A percentile compares a stretch with the other conserved stretches of the same genome.
phyloP scores from a whole-genome alignment of 78 protist species.

The Bodo saltans region DNA sequence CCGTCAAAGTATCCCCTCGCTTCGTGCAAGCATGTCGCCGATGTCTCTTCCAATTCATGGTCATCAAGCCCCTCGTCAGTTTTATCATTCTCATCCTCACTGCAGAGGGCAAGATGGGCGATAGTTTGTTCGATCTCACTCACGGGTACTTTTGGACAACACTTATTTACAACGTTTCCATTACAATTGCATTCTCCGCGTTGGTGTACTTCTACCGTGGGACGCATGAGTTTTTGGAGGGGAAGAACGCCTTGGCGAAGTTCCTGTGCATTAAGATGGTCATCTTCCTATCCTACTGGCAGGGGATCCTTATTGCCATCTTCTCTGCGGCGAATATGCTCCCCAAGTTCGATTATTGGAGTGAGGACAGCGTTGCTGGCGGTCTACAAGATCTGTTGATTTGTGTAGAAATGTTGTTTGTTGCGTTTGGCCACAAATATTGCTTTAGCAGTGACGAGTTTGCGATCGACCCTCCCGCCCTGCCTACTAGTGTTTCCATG shows the following conservation, averaged over 20 bases:
- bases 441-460: too few species aligned
- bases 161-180: conserved; percentile 4
- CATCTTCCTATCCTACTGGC: conserved; percentile 60
- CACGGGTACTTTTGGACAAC: background rate
- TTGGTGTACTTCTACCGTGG: conserved; percentile 44
- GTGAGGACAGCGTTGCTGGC: background rate
- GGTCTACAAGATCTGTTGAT: conserved; percentile 46
- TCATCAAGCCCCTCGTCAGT: conserved; percentile 33
- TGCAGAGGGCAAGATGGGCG: background rate
- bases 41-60: conserved; percentile 36
- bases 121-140: background rate
- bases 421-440: conserved; percentile 15
- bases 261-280: conserved; percentile 52
- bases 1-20: background rate
- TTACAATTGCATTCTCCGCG: background rate
- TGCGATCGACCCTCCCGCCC: too few species aligned
- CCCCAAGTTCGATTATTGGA: conserved; percentile 8
- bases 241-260: conserved; percentile 38
- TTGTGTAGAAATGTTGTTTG: conserved; percentile 50
- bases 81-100: background rate
- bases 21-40: background rate
- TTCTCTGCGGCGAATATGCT: conserved; percentile 20
- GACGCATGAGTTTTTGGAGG: background rate
- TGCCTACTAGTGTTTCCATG: too few species aligned
- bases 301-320: conserved; percentile 3